Base-by-base conservation (phyloP, 371 early-diverging fungal species). In the Blakeslea trispora region DNA sequence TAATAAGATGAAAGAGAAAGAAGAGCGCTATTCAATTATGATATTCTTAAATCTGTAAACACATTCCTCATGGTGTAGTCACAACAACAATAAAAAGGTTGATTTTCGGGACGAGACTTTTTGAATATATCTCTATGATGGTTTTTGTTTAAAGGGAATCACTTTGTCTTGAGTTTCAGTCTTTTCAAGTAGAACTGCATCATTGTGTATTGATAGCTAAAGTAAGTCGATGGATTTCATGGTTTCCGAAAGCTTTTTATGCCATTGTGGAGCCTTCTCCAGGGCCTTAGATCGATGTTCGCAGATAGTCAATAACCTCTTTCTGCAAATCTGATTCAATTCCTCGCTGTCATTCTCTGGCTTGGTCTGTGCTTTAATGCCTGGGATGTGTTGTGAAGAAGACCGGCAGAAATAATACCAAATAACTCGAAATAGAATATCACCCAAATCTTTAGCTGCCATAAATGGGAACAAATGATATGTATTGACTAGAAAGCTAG, bases 401-500 rank as follows among this genome's bases (percentile, higher is more conserved):
- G 62, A 57, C 51, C 52, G 66, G 13, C 77, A 56, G n/a, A 72
- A 22, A 53, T 63, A 74, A 2, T 68, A 66, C 78, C 78, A 78
- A 18, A 74, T 49, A 6, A 64, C 58, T 40, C 64, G 61, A 47
- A 69, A 62, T 8, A 78, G 50, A 1, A 72, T 40, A 24, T 62
- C 55, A 4, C 75, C 78, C 23, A 78, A 31, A 6, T 78, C 73
- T 24, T 69, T 45, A 1, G 66, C 66, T 15, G 71, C 64, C 55
- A 78, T 47, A 44, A 68, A 69, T 1, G 75, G 67, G 22, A 74
- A 59, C n/a, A 78, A 53, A 1, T 57, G 61, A 43, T 69, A 53
- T 10, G 52, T 18, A 32, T 71, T 24, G 1, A 58, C 53, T 5
- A 71, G 42, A 5, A 63, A 57, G 2, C 47, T 37, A 6, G 77